phyloP scores from a whole-genome alignment of 805 yeast genomes.

The Metschnikowia arizonensis region DNA sequence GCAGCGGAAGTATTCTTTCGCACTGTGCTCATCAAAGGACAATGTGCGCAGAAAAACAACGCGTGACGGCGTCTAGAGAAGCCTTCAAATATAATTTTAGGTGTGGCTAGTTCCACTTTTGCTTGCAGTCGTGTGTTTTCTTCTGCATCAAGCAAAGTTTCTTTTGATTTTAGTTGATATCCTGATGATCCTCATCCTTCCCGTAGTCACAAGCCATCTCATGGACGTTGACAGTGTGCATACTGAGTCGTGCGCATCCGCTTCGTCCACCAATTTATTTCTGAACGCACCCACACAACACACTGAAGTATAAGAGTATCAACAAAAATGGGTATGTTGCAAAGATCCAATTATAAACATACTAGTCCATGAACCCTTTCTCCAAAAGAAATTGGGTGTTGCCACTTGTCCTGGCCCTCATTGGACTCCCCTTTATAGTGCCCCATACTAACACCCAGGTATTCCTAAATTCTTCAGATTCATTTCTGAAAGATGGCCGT shows the following conservation, averaged over 20 bases:
- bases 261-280: conserved; percentile 5
- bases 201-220: background rate
- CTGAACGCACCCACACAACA: background rate
- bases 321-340: conserved; percentile 12
- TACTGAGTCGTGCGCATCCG: conserved; percentile 6
- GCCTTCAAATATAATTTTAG: background rate
- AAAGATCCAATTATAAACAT: background rate
- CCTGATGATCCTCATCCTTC: background rate
- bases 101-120: background rate
- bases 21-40: background rate
- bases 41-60: background rate
- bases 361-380: no score
- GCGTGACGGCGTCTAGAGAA: background rate
- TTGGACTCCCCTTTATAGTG: background rate
- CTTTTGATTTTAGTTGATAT: background rate
- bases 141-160: background rate
- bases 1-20: background rate
- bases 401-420: background rate
- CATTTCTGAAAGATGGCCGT: conserved; percentile 98
- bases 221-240: conserved; percentile 3
- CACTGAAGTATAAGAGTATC: background rate
- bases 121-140: background rate
- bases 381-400: background rate
- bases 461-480: conserved; percentile 96
- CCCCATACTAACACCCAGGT: conserved; percentile 43